Percentiles rank a stretch among this genome's conserved stretches.
These are phyloP conservation scores for Mycena chlorophos DNA, from an alignment of 768 basidiomycete genomes.

Conservation along the genomic window DNA sequence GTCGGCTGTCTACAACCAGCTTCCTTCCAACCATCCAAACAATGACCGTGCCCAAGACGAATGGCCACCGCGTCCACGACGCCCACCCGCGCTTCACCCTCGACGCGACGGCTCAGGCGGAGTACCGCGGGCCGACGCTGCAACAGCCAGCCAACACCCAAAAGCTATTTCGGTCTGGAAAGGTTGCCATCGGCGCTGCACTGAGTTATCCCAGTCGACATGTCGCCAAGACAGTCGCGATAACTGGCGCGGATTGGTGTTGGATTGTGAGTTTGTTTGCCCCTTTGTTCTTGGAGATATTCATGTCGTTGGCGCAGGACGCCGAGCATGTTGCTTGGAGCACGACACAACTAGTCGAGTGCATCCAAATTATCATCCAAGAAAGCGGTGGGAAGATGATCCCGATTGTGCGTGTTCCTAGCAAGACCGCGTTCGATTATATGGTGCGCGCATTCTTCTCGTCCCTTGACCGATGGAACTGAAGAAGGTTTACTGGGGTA, in stretches of 20 bases:
- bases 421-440: constrained; percentile 3
- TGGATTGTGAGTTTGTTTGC: constrained; percentile 1
- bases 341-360: not conserved
- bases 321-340: not conserved
- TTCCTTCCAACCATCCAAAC: too few relatives aligned
- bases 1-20: too few relatives aligned
- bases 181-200: not conserved
- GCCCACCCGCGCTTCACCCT: too few relatives aligned
- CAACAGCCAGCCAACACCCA: constrained; percentile 2
- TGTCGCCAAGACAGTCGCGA: constrained; percentile 5
- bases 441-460: not conserved
- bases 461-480: not conserved
- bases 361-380: not conserved
- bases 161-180: not conserved
- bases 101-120: too few relatives aligned
- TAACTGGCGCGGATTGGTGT: constrained; percentile 1
- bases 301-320: not conserved
- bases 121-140: not conserved
- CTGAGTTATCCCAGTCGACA: not conserved
- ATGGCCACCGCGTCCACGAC: too few relatives aligned
- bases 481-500: not conserved
- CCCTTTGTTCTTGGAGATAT: not conserved
- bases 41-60: too few relatives aligned
- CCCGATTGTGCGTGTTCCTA: constrained; percentile 14
- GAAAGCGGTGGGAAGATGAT: constrained; percentile 3